Conservation (phyloP, 208 protist genomes). For the Crithidia acanthocephali region DNA sequence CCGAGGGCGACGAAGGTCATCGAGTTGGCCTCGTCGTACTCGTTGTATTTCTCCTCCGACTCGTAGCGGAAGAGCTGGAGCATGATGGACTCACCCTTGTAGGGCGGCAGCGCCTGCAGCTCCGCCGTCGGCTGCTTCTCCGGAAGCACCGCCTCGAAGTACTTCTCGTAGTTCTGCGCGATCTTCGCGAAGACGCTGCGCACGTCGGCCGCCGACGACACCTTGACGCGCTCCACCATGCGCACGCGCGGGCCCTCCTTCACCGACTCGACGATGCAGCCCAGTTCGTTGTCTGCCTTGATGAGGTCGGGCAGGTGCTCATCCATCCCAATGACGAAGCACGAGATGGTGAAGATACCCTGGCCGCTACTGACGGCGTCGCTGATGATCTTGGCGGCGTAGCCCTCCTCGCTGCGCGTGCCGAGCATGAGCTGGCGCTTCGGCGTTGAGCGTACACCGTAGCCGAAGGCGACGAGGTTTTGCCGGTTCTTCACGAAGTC, state of each 20-base stretch:
- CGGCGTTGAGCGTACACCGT: slow-evolving; percentile 84
- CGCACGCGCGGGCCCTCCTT: slow-evolving; percentile 87
- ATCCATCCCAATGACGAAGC: slow-evolving; percentile 72
- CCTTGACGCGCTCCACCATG: slow-evolving; percentile 69
- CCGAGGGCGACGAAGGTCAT: slow-evolving; percentile 84
- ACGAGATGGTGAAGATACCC: slow-evolving; percentile 73
- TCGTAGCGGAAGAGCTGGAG: slow-evolving; percentile 87
- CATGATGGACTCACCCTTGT: slow-evolving; percentile 83
- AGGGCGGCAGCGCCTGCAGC: slow-evolving; percentile 85
- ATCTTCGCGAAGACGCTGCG: slow-evolving; percentile 63
- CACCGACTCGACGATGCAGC: slow-evolving; percentile 85
- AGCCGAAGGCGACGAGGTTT: slow-evolving; percentile 87
- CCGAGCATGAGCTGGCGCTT: slow-evolving; percentile 88
- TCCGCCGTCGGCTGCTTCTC: slow-evolving; percentile 81
- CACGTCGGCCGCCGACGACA: slow-evolving; percentile 68
- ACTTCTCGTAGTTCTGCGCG: slow-evolving; percentile 73
- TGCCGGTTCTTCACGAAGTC: slow-evolving; percentile 68
- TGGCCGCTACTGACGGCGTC: slow-evolving; percentile 55
- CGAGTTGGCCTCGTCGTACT: slow-evolving; percentile 86
- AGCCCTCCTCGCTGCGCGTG: slow-evolving; percentile 54
- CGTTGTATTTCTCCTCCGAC: slow-evolving; percentile 53
- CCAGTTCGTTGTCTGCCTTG: slow-evolving; percentile 79
- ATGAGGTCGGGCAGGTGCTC: slow-evolving; percentile 86
- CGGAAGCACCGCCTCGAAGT: slow-evolving; percentile 75
- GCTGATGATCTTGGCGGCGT: slow-evolving; percentile 67